A percentile compares a stretch with the other conserved stretches of the same genome.
phyloP scores from a whole-genome alignment of 495 filamentous ascomycete genomes.

The Penicillium malachiteum region DNA sequence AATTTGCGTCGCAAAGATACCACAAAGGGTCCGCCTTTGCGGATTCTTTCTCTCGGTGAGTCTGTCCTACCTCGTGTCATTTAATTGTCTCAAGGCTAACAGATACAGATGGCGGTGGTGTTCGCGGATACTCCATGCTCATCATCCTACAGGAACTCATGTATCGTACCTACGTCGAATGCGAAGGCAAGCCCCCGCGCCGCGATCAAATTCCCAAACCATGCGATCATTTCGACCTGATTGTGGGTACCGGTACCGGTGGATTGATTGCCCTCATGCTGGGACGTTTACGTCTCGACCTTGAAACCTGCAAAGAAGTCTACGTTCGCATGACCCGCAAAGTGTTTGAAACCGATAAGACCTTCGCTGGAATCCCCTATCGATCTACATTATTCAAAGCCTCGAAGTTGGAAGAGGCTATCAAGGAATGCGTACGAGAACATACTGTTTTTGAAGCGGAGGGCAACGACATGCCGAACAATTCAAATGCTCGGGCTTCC shows the following conservation, averaged over 20 bases:
- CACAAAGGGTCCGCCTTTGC: constrained; percentile 87
- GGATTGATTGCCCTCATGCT: constrained; percentile 97
- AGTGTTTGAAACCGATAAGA: constrained; percentile 98
- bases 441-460: constrained; percentile 80
- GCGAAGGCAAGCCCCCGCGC: constrained; percentile 75
- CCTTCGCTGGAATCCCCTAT: constrained; percentile 90
- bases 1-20: constrained; percentile 78
- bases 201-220: constrained; percentile 91
- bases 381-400: constrained; percentile 94
- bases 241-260: constrained; percentile 90
- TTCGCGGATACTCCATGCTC: constrained; percentile 95
- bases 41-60: constrained; percentile 87
- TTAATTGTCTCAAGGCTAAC: constrained; percentile 13
- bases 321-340: constrained; percentile 91
- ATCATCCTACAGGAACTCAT: constrained; percentile 95
- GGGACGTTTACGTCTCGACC: constrained; percentile 82
- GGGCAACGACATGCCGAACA: constrained; percentile 60
- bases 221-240: constrained; percentile 97
- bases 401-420: constrained; percentile 90
- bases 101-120: constrained; percentile 83
- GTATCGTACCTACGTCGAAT: constrained; percentile 86
- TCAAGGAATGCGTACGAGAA: constrained; percentile 82
- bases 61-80: constrained; percentile 8
- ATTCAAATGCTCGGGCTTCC: constrained; percentile 33
- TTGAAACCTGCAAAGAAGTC: constrained; percentile 94